phyloP scores from a whole-genome alignment of 2,329 filamentous ascomycete genomes.

The Trichoderma guizhouense region DNA sequence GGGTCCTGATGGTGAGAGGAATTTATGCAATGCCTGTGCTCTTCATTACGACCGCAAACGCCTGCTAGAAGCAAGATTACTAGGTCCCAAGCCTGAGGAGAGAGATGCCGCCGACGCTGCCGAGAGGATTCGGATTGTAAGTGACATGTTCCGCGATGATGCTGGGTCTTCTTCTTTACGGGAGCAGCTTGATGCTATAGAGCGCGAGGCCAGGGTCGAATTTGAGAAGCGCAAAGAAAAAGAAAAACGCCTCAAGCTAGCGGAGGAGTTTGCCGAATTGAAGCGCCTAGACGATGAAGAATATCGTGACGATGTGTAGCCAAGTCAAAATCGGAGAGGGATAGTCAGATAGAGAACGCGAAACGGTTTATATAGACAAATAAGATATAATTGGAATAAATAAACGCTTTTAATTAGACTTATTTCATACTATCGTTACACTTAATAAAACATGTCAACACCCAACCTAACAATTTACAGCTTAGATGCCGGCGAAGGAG shows the following conservation, averaged over 20 bases:
- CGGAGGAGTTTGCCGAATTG: too few relatives aligned
- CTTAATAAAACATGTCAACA: background rate
- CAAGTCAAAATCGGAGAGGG: background rate
- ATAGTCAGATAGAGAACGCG: background rate
- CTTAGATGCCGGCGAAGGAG: constrained; percentile 59
- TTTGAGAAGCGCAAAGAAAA: too few relatives aligned
- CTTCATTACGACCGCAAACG: constrained; percentile 71
- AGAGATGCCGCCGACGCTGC: too few relatives aligned
- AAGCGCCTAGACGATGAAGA: too few relatives aligned
- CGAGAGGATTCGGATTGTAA: too few relatives aligned
- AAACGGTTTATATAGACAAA: background rate
- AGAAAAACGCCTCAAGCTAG: too few relatives aligned
- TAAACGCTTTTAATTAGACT: background rate
- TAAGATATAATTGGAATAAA: background rate
- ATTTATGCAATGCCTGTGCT: constrained; percentile 94
- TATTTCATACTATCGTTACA: background rate
- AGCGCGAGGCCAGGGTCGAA: too few relatives aligned
- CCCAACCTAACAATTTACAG: constrained; percentile 39
- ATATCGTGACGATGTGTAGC: too few relatives aligned
- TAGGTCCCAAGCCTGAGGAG: constrained; percentile 54
- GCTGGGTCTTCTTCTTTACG: too few relatives aligned
- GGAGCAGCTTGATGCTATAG: too few relatives aligned
- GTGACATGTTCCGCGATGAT: too few relatives aligned
- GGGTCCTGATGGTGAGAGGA: constrained; percentile 90
- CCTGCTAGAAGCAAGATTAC: constrained; percentile 50